Base-by-base conservation (phyloP, 2,329 filamentous ascomycete genomes). In the Verticillium klebahnii region DNA sequence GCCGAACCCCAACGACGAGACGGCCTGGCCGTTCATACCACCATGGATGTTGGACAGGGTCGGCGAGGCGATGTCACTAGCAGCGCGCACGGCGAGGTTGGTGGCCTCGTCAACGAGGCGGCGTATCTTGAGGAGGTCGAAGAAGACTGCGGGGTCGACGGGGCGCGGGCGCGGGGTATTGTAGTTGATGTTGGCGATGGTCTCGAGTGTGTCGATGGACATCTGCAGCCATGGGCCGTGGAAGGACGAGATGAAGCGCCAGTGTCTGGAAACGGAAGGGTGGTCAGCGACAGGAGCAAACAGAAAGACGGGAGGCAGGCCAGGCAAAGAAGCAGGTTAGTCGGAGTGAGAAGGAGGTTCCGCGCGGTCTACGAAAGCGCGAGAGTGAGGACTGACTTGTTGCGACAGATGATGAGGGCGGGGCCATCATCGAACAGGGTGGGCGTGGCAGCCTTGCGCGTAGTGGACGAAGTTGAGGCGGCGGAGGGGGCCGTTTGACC, bases 211-310 rank as follows among this genome's bases (percentile, higher is more conserved):
- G 74, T 94, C 91, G 65, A 87, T 84, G 23, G 91, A 89, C 61
- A 94, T 80, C 74, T 92, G 89, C 15, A 93, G 84, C 92, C 92
- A 95, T 67, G 90, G 88, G 29, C 91, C 92, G 71, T 93, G 89
- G 70, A 91, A 95, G 32, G 88, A 90, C 25, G 90, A 93, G 63
- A 95, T 93, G 73, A 92, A 92, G 66, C 88, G 85, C 91, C 91
- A 94, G 77, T 94, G 90, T 73, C 91, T 94, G 59, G 37, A 58
- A 9, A 32, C 40, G 31, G 55, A 50, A 31, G 14, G 7, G 23
- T 25, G 50, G 15, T 40, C 37, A 40, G 37, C 37, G 15, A 7
- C 14, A n/a, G 17, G 37, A 15, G 2, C 37, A 40, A n/a, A n/a
- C 2, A 15, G 37, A 17, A 40, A 2, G 6, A 17, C 15, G 14